phyloP scores from a whole-genome alignment of 495 filamentous ascomycete genomes.

The Ramalina peruviana region DNA sequence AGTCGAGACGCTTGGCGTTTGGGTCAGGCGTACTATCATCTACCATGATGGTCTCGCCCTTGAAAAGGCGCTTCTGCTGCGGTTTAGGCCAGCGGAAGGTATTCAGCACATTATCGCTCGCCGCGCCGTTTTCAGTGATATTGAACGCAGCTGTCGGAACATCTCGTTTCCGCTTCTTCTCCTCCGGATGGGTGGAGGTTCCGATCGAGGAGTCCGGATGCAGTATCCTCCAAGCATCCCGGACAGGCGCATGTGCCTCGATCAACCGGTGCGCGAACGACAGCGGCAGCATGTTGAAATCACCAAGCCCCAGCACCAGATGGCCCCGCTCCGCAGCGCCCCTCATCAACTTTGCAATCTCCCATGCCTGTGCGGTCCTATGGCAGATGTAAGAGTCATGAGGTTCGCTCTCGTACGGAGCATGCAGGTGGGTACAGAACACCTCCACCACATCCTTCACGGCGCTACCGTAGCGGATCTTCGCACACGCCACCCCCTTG shows the following conservation, averaged over 20 bases:
- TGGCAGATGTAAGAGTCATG: slow-evolving; percentile 82
- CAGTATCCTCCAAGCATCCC: slow-evolving; percentile 67
- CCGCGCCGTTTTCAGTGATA: slow-evolving; percentile 64
- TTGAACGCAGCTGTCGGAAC: slow-evolving; percentile 65
- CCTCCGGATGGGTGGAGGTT: slow-evolving; percentile 47
- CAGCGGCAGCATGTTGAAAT: slow-evolving; percentile 88
- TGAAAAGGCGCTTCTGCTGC: slow-evolving; percentile 42
- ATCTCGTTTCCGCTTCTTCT: slow-evolving; percentile 31
- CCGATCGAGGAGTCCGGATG: slow-evolving; percentile 72
- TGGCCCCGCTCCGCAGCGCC: slow-evolving; percentile 74
- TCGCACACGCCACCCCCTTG: slow-evolving; percentile 81
- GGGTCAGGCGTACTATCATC: slow-evolving; percentile 51
- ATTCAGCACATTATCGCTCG: slow-evolving; percentile 75
- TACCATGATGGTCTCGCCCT: slow-evolving; percentile 40
- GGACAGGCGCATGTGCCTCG: slow-evolving; percentile 60
- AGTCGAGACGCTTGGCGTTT: slow-evolving; percentile 78
- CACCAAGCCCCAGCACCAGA: slow-evolving; percentile 71
- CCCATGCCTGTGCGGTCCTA: slow-evolving; percentile 90
- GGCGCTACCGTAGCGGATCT: slow-evolving; percentile 56
- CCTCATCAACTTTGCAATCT: slow-evolving; percentile 81
- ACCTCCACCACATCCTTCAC: slow-evolving; percentile 67
- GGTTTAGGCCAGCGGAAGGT: slow-evolving; percentile 82
- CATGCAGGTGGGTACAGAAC: slow-evolving; percentile 90
- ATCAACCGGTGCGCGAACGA: slow-evolving; percentile 81
- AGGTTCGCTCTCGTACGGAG: slow-evolving; percentile 69